Evolutionary conservation across 805 yeast genomes (phyloP).

Genomic region (Candida pseudofarinosa): DNA sequence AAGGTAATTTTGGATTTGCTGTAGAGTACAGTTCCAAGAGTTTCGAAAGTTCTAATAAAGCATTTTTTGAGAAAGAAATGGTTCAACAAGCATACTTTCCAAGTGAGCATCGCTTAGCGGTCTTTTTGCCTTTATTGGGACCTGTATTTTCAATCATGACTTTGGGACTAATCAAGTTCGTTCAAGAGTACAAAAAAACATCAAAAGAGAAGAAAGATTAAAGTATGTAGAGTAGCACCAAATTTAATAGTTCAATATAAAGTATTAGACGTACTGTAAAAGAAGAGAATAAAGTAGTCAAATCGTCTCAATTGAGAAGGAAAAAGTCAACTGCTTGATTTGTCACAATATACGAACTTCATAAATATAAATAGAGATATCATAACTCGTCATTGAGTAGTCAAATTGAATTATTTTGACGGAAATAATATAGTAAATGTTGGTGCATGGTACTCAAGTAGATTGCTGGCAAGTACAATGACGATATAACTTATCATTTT

Average conservation of each 20-base stretch:
- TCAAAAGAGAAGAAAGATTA: constrained; percentile 14
- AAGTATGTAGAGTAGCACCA: not conserved
- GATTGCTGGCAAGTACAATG: too few relatives aligned
- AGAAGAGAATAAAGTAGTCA: constrained; percentile 1
- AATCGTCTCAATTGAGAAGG: too few relatives aligned
- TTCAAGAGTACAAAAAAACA: constrained; percentile 34
- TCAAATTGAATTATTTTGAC: too few relatives aligned
- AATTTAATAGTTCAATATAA: not conserved
- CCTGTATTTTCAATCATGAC: constrained; percentile 69
- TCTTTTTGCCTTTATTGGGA: constrained; percentile 84
- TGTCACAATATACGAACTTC: too few relatives aligned
- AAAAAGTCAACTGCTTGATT: too few relatives aligned
- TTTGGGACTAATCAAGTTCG: constrained; percentile 46
- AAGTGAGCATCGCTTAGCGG: constrained; percentile 92
- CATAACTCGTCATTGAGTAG: too few relatives aligned
- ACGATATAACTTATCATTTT: too few relatives aligned
- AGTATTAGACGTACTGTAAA: not conserved
- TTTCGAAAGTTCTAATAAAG: constrained; percentile 57
- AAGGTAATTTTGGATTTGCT: constrained; percentile 24
- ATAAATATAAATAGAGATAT: too few relatives aligned
- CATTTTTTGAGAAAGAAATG: constrained; percentile 93
- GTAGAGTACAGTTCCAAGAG: constrained; percentile 49
- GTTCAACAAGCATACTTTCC: constrained; percentile 94
- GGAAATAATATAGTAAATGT: too few relatives aligned
- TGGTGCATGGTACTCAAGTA: too few relatives aligned